Percentiles rank a stretch among this genome's conserved stretches.
phyloP scores from a whole-genome alignment of 228 moss, liverwort and hornwort genomes.

The Sphagnum magellanicum region DNA sequence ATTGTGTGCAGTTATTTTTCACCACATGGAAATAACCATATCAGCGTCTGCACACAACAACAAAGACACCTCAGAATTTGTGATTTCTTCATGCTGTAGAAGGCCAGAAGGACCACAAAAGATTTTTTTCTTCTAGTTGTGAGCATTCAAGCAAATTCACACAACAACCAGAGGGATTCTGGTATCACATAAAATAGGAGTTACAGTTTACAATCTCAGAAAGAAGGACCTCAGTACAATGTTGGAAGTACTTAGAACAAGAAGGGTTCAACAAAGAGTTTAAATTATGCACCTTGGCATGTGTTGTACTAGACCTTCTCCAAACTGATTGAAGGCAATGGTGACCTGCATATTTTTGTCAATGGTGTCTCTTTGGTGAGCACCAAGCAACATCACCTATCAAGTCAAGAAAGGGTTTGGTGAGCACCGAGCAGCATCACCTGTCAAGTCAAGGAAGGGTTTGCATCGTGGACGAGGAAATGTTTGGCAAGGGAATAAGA shows the following conservation, averaged over 20 bases:
- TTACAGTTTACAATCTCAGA: no score
- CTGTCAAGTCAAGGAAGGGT: conserved; percentile 2
- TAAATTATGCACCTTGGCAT: conserved; percentile 54
- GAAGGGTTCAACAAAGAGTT: no score
- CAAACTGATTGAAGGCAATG: conserved; percentile 77
- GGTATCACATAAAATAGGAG: no score
- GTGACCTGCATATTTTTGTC: conserved; percentile 67
- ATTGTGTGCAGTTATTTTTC: conserved; percentile 38
- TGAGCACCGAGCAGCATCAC: conserved; percentile 90
- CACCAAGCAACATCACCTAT: conserved; percentile 15
- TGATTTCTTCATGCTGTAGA: no score
- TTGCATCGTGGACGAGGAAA: no score
- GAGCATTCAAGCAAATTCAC: no score
- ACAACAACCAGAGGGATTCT: no score
- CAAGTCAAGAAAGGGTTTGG: neutral
- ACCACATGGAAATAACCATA: conserved; percentile 49
- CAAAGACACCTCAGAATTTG: neutral
- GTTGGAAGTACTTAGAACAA: no score
- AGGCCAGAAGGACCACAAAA: neutral
- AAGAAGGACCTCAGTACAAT: no score
- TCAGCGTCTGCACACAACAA: conserved; percentile 22
- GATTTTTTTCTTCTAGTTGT: no score
- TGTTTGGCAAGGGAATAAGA: no score
- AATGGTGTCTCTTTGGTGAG: conserved; percentile 49
- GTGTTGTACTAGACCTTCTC: conserved; percentile 49